Percentiles rank a stretch among this genome's conserved stretches.
These are phyloP conservation scores for Allium sativum DNA, from an alignment of 106 monocot species.

Conservation along the genomic window DNA sequence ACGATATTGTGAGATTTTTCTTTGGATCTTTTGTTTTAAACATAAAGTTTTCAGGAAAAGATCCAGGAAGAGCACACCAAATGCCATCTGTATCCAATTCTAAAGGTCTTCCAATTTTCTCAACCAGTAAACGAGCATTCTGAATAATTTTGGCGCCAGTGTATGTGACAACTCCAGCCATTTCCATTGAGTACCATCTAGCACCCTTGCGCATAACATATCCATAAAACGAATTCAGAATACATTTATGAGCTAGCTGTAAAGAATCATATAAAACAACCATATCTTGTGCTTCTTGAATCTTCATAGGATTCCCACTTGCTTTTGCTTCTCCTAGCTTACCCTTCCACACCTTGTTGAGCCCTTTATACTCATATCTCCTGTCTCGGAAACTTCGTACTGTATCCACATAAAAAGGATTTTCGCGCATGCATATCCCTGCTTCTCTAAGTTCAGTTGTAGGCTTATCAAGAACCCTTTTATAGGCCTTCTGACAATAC, in stretches of 20 bases:
- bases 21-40: conserved; percentile 67
- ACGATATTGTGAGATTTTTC: conserved; percentile 83
- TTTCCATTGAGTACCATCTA: conserved; percentile 99
- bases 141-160: conserved; percentile 99
- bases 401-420: conserved; percentile 96
- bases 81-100: conserved; percentile 99
- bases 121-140: conserved; percentile 89
- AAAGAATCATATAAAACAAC: conserved; percentile 97
- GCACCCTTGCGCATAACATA: conserved; percentile 99
- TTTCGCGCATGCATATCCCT: conserved; percentile 98
- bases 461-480: conserved; percentile 92
- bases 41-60: conserved; percentile 95
- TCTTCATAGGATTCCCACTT: conserved; percentile 77
- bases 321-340: conserved; percentile 82
- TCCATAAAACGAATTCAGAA: conserved; percentile 98
- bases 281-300: conserved; percentile 99
- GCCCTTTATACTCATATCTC: conserved; percentile 97
- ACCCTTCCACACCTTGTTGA: conserved; percentile 94
- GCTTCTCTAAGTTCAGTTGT: conserved; percentile 88
- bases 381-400: conserved; percentile 95
- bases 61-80: conserved; percentile 98
- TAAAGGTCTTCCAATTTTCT: conserved; percentile 88
- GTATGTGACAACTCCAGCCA: conserved; percentile 99
- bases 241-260: conserved; percentile 98
- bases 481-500: conserved; percentile 97